These are phyloP conservation scores for Cicer bijugum DNA, from an alignment of 306 rosid species.

Conservation along the genomic window DNA sequence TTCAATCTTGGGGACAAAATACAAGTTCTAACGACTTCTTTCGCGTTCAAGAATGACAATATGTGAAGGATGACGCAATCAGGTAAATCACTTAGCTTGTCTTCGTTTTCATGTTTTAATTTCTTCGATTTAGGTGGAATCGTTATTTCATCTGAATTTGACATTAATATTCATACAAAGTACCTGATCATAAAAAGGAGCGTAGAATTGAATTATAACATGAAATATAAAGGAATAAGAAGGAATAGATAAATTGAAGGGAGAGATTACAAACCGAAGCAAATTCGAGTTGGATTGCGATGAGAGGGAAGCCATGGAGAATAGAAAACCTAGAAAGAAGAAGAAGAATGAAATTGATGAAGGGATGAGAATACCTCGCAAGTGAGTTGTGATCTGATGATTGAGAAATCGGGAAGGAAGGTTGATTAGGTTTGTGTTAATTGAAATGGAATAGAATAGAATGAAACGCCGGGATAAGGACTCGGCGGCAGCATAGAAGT, in stretches of 20 bases:
- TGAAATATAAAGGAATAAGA: background rate
- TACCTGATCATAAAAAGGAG: background rate
- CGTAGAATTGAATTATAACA: background rate
- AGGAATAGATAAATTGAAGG: no score
- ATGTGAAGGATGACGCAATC: slow-evolving; percentile 43
- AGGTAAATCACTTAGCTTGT: slow-evolving; percentile 39
- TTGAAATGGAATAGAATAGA: no score
- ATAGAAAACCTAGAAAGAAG: background rate
- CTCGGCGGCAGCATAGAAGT: background rate
- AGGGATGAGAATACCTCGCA: background rate
- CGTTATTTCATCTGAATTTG: slow-evolving; percentile 1
- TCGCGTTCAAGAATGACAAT: slow-evolving; percentile 30
- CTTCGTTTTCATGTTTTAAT: background rate
- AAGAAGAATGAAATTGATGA: background rate
- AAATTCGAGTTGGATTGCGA: background rate
- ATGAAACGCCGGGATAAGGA: background rate
- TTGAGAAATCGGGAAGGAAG: background rate
- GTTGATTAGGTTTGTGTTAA: background rate
- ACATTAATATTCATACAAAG: background rate
- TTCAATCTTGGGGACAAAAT: slow-evolving; percentile 36
- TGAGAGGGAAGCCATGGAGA: background rate
- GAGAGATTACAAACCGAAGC: background rate
- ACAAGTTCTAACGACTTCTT: slow-evolving; percentile 41
- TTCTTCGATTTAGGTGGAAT: background rate
- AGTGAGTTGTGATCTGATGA: background rate